Conservation (phyloP, 768 basidiomycete species). For the Pulveroboletus ravenelii region DNA sequence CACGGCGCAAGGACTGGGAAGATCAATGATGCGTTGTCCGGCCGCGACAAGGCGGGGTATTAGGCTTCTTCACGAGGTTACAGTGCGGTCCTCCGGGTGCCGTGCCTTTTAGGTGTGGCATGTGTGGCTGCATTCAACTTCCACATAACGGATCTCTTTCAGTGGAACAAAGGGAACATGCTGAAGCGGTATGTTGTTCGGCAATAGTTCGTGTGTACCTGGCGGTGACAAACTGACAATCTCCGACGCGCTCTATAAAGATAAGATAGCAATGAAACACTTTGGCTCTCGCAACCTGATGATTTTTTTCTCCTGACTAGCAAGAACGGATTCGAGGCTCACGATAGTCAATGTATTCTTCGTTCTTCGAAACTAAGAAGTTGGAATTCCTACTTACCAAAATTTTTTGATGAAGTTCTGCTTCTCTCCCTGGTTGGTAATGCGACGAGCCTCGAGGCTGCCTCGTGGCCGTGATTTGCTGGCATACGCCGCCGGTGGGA, state of each 20-base stretch:
- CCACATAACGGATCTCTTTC: neutral
- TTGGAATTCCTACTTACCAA: neutral
- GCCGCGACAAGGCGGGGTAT: constrained; percentile 17
- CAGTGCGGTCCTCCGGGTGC: constrained; percentile 4
- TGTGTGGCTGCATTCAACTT: neutral
- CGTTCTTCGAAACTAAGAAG: neutral
- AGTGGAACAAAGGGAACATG: constrained; percentile 5
- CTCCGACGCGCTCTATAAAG: neutral
- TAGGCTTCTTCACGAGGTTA: constrained; percentile 16
- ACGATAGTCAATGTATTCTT: neutral
- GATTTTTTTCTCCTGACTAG: too few species aligned
- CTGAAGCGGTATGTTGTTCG: neutral
- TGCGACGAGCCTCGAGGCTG: neutral
- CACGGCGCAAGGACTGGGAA: neutral
- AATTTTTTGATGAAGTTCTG: too few species aligned
- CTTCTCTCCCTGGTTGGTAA: too few species aligned
- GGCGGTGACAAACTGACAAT: neutral
- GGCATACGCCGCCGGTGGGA: too few species aligned
- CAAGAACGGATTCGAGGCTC: neutral
- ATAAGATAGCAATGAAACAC: constrained; percentile 7
- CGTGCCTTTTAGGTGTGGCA: constrained; percentile 4
- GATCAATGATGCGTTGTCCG: neutral
- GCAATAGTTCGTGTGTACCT: neutral
- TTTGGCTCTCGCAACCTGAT: too few species aligned
- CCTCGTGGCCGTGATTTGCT: neutral